Evolutionary conservation across 345 rosid genomes (phyloP).

Genomic region (Viola odorata): DNA sequence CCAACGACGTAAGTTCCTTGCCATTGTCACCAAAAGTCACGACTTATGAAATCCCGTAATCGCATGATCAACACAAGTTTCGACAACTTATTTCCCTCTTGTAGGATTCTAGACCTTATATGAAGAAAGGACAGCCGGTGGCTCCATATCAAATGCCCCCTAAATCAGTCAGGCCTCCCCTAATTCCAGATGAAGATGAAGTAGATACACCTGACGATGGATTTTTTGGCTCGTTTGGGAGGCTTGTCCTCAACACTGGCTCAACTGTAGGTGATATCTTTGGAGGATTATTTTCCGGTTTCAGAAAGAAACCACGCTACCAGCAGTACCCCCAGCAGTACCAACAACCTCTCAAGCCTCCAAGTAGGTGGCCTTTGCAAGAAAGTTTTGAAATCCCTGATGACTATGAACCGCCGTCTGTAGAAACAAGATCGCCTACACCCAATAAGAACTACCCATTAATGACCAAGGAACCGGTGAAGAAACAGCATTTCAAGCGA

Average conservation of each 20-base stretch:
- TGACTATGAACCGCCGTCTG: conserved; percentile 68
- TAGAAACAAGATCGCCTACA: conserved; percentile 48
- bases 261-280: conserved; percentile 56
- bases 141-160: conserved; percentile 63
- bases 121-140: conserved; percentile 37
- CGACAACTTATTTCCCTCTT: neutral
- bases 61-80: conserved; percentile 2
- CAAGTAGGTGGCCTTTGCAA: conserved; percentile 66
- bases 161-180: conserved; percentile 58
- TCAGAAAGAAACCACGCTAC: conserved; percentile 34
- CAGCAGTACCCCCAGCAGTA: conserved; percentile 40
- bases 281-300: conserved; percentile 42
- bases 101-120: conserved; percentile 41
- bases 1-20: conserved; percentile 40
- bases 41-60: neutral
- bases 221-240: conserved; percentile 65
- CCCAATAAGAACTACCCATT: conserved; percentile 49
- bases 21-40: too few species aligned
- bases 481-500: conserved; percentile 44
- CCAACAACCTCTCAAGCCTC: conserved; percentile 28
- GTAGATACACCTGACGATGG: conserved; percentile 59
- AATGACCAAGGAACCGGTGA: conserved; percentile 33
- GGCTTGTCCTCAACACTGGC: conserved; percentile 59
- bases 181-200: conserved; percentile 65
- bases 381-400: conserved; percentile 74